phyloP scores from a whole-genome alignment of 2,329 filamentous ascomycete genomes.

The Dactylellina parvicollis region DNA sequence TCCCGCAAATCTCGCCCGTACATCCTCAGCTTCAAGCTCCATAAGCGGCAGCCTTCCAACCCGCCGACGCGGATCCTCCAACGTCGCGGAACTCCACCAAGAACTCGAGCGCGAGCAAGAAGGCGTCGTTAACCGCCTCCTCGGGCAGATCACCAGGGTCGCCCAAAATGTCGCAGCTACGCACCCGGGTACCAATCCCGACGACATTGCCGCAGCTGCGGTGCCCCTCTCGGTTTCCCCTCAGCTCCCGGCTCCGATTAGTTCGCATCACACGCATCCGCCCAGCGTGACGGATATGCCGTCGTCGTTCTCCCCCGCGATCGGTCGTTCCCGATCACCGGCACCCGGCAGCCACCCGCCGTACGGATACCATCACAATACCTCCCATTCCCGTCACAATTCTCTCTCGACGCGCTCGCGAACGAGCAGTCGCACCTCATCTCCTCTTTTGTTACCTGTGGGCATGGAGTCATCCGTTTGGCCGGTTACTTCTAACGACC shows the following conservation, averaged over 20 bases:
- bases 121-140: conserved; percentile 70
- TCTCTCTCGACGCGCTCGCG: conserved; percentile 64
- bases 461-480: conserved; percentile 67
- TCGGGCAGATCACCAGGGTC: conserved; percentile 75
- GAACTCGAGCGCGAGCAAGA: conserved; percentile 59
- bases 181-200: conserved; percentile 67
- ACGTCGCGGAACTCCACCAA: conserved; percentile 58
- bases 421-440: conserved; percentile 68
- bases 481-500: conserved; percentile 64
- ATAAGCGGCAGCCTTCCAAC: conserved; percentile 34
- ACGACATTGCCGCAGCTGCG: conserved; percentile 61
- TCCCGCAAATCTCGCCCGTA: conserved; percentile 26
- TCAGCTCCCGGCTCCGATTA: conserved; percentile 62
- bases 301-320: conserved; percentile 61
- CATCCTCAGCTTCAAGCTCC: conserved; percentile 46
- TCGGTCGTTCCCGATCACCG: conserved; percentile 67
- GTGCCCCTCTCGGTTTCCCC: conserved; percentile 61
- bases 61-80: conserved; percentile 37
- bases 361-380: conserved; percentile 42
- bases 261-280: conserved; percentile 59
- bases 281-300: conserved; percentile 57
- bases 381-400: conserved; percentile 64
- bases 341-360: conserved; percentile 48
- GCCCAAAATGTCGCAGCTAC: conserved; percentile 74
- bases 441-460: conserved; percentile 70